Conservation (phyloP, 352 stramenopile species). For the Pythium grandisporangium region DNA sequence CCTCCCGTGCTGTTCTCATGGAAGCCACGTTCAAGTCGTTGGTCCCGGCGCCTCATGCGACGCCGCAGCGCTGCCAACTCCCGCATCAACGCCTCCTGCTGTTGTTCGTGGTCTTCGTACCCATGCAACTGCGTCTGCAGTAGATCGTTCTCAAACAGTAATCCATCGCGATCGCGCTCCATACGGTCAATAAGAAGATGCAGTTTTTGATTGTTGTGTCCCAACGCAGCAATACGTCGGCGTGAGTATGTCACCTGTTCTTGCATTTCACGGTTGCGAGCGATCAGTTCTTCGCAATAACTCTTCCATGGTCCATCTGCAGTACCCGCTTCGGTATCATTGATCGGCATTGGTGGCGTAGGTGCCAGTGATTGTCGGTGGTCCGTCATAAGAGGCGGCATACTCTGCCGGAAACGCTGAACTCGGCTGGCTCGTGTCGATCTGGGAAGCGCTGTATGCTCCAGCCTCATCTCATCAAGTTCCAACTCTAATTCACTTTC, state of each 20-base stretch:
- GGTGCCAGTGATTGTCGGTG: constrained; percentile 9
- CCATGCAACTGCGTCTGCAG: constrained; percentile 65
- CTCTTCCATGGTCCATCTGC: constrained; percentile 37
- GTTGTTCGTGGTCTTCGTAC: constrained; percentile 51
- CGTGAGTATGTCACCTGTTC: constrained; percentile 59
- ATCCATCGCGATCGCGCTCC: constrained; percentile 69
- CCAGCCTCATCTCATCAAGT: constrained; percentile 9
- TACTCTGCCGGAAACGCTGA: constrained; percentile 3
- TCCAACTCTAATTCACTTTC: constrained; percentile 17
- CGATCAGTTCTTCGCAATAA: constrained; percentile 68
- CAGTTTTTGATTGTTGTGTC: constrained; percentile 78
- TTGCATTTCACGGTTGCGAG: constrained; percentile 68
- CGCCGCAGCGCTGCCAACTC: constrained; percentile 26
- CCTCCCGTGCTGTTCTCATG: constrained; percentile 4
- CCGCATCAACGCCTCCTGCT: constrained; percentile 60
- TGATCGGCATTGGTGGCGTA: neutral
- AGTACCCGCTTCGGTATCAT: constrained; percentile 4
- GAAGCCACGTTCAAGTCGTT: constrained; percentile 12
- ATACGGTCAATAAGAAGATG: constrained; percentile 77
- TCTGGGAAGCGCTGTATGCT: neutral
- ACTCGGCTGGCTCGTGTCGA: constrained; percentile 1
- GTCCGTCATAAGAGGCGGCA: too few species aligned
- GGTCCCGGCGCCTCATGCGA: constrained; percentile 16
- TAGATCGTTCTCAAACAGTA: constrained; percentile 78
- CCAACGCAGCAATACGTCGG: constrained; percentile 51